These are phyloP conservation scores for Thraustochytrium sp. DNA, from an alignment of 352 stramenopile genomes.

Conservation along the genomic window DNA sequence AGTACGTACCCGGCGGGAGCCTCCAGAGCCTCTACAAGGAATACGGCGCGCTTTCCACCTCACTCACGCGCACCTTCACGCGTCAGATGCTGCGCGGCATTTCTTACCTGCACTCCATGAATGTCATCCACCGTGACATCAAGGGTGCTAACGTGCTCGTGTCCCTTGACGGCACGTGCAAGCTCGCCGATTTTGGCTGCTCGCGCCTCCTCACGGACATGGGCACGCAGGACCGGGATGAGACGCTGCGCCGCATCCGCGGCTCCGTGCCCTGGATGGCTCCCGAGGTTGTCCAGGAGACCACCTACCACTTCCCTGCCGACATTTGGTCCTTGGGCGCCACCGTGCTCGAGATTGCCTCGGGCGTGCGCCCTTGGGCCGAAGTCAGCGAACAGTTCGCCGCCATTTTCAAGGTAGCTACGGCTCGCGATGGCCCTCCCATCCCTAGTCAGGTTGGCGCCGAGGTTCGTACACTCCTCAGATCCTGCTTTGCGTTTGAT, in stretches of 20 bases:
- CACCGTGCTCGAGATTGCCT: constrained; percentile 80
- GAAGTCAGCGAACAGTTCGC: constrained; percentile 47
- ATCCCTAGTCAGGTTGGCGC: constrained; percentile 56
- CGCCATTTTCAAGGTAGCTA: constrained; percentile 54
- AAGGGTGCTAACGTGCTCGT: constrained; percentile 77
- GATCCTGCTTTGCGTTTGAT: constrained; percentile 64
- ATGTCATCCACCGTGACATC: constrained; percentile 77
- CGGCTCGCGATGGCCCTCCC: constrained; percentile 51
- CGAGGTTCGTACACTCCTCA: constrained; percentile 60
- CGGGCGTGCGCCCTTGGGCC: constrained; percentile 69
- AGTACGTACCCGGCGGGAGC: constrained; percentile 76
- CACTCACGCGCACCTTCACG: constrained; percentile 63
- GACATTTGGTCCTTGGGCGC: constrained; percentile 85
- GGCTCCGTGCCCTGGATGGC: constrained; percentile 70
- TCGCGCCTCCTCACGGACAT: constrained; percentile 54
- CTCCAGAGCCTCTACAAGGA: constrained; percentile 68
- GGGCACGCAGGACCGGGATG: not conserved
- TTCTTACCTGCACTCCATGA: constrained; percentile 70
- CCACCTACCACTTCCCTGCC: constrained; percentile 61
- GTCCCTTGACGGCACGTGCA: constrained; percentile 70
- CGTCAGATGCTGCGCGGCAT: constrained; percentile 73
- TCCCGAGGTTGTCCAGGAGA: constrained; percentile 78
- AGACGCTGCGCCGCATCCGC: constrained; percentile 23
- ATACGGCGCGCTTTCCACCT: constrained; percentile 69
- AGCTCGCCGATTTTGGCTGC: constrained; percentile 79